Base-by-base conservation (phyloP, 176 grass and related monocot species). In the Cenchrus americanus region DNA sequence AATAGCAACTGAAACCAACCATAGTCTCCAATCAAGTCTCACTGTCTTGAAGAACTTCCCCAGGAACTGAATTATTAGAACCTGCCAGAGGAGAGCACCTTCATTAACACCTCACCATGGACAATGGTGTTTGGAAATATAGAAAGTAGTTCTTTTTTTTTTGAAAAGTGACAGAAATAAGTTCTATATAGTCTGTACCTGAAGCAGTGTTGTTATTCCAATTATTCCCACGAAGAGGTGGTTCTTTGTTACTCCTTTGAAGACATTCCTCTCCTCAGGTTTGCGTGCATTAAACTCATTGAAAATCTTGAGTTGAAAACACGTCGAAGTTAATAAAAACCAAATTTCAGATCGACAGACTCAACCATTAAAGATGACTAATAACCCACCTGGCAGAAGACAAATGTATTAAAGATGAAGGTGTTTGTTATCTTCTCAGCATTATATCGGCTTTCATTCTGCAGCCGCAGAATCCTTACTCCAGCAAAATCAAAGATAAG, bases 251-350 rank as follows among this genome's bases (percentile, higher is more conserved):
- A 94, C 84, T 44, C 95, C 95, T 84, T 75, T 82, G 83, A 97
- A 94, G 60, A 97, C 86, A 81, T 97, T 94, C 55, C 14, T 91
- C 77, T 97, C 90, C 78, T 97, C 92, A 0, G 95, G 95, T 53
- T 97, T 97, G 46, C 95, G 90, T 0, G 92, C 95, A 86, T 97
- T 97, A 50, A 97, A 94, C 86, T 97, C 95, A 0, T 97, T 97
- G 78, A 97, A 94, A 62, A 97, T 89, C 95, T 97, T 81, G 78
- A n/a, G 87, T 57, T 41, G 51, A 81, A 50, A n/a, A 63, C 46
- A 70, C 61, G 74, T 61, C 34, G 71, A 57, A 43, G 19, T 37
- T 52, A 84, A 37, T 3, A 69, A 46, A 66, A 10, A 71, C 18
- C 3, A 22, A 62, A 62, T 27, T 42, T 69, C 51, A 75, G n/a